Percentiles rank a stretch among this genome's conserved stretches.
phyloP scores from a whole-genome alignment of 257 asterid species.

The Oldenlandia corymbosa region DNA sequence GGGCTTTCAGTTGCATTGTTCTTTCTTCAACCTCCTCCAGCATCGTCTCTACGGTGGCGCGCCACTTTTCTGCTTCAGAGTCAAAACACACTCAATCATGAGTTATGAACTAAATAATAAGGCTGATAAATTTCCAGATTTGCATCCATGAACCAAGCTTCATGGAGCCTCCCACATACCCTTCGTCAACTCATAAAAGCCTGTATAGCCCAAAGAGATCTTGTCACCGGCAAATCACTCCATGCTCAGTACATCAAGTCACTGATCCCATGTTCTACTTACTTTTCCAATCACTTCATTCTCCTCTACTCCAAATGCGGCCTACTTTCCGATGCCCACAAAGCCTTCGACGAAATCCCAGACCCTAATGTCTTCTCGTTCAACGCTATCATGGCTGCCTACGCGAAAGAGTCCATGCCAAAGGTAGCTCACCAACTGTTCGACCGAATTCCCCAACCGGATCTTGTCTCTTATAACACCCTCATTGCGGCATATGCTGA shows the following conservation, averaged over 20 bases:
- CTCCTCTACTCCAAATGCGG: slow-evolving; percentile 74
- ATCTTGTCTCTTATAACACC: slow-evolving; percentile 70
- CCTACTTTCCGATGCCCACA: slow-evolving; percentile 45
- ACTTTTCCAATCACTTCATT: slow-evolving; percentile 71
- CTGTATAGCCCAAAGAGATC: slow-evolving; percentile 51
- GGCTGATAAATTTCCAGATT: background rate
- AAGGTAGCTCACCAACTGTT: slow-evolving; percentile 52
- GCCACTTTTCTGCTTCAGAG: too few species aligned
- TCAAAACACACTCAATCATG: too few species aligned
- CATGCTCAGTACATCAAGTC: slow-evolving; percentile 53
- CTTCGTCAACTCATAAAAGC: slow-evolving; percentile 47
- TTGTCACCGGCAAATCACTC: slow-evolving; percentile 49
- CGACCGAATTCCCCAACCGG: slow-evolving; percentile 67
- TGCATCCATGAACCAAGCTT: slow-evolving; percentile 37
- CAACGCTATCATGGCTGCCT: slow-evolving; percentile 60
- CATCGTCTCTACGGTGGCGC: too few species aligned
- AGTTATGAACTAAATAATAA: background rate
- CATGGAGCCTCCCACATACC: slow-evolving; percentile 27
- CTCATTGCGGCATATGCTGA: slow-evolving; percentile 76
- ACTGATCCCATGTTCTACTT: slow-evolving; percentile 44
- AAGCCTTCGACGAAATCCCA: slow-evolving; percentile 37
- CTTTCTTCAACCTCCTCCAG: too few species aligned
- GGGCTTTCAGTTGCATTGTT: too few species aligned
- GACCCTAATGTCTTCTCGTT: slow-evolving; percentile 67
- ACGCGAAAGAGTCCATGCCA: slow-evolving; percentile 45